Evolutionary conservation across 805 yeast species (phyloP).

Genomic region (Novakomyces olei): DNA sequence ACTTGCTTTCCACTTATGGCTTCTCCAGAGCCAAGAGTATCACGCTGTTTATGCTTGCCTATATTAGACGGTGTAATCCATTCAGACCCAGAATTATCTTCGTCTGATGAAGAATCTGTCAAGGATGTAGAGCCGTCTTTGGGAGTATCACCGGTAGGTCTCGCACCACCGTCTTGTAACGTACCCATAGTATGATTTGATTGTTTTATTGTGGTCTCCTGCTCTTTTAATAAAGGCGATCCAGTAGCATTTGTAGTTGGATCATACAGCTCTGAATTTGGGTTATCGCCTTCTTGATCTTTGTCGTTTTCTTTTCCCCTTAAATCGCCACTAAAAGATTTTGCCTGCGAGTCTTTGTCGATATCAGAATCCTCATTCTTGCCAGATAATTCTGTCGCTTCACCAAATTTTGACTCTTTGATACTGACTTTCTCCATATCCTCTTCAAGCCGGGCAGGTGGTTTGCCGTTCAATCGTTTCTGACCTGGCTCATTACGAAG

Average conservation of each 20-base stretch:
- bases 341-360: constrained; percentile 3
- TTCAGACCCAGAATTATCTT: constrained; percentile 60
- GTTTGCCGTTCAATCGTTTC: constrained; percentile 1
- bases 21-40: constrained; percentile 20
- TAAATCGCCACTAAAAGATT: neutral
- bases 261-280: too few species aligned
- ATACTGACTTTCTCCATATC: neutral
- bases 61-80: constrained; percentile 90
- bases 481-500: constrained; percentile 54
- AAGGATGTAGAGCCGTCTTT: constrained; percentile 18
- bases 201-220: constrained; percentile 3
- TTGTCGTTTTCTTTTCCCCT: constrained; percentile 6
- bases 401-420: constrained; percentile 2
- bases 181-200: constrained; percentile 7
- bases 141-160: constrained; percentile 8
- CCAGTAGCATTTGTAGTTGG: too few species aligned
- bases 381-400: constrained; percentile 3
- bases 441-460: neutral
- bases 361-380: constrained; percentile 5
- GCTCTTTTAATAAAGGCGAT: neutral
- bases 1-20: constrained; percentile 13
- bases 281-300: constrained; percentile 3
- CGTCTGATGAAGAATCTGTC: constrained; percentile 42
- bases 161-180: constrained; percentile 3
- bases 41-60: constrained; percentile 38